phyloP scores from a whole-genome alignment of 768 basidiomycete species.

The Dioszegia aurantiaca region DNA sequence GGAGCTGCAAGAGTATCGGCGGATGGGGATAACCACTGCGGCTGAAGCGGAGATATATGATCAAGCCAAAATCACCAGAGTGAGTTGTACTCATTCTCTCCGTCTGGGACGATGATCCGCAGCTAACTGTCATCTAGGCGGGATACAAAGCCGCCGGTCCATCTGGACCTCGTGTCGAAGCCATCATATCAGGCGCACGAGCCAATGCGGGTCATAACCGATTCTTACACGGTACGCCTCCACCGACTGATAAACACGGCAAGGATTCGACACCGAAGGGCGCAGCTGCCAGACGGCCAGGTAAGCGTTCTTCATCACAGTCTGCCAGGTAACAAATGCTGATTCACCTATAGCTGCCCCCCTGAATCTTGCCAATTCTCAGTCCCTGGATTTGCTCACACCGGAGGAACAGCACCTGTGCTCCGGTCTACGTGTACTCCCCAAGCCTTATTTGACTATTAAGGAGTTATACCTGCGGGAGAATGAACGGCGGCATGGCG shows the following conservation, averaged over 20 bases:
- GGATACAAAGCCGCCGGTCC: conserved; percentile 31
- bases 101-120: neutral
- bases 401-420: conserved; percentile 83
- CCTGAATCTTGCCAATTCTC: conserved; percentile 85
- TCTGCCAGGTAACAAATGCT: neutral
- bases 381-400: conserved; percentile 83
- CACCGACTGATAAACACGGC: conserved; percentile 33
- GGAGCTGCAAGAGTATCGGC: conserved; percentile 85
- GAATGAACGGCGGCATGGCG: conserved; percentile 83
- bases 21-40: conserved; percentile 74
- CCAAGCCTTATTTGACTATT: conserved; percentile 91
- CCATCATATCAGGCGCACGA: conserved; percentile 31
- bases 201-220: conserved; percentile 45
- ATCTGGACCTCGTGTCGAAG: conserved; percentile 16
- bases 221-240: conserved; percentile 41
- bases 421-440: conserved; percentile 81
- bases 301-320: neutral
- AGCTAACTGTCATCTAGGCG: conserved; percentile 20
- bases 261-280: conserved; percentile 26
- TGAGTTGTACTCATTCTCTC: conserved; percentile 54
- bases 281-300: conserved; percentile 17
- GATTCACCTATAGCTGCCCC: conserved; percentile 53
- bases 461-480: conserved; percentile 93
- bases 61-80: conserved; percentile 67
- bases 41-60: conserved; percentile 93